phyloP scores from a whole-genome alignment of 148 eudicot genomes.

The Tetragonia tetragonoides region DNA sequence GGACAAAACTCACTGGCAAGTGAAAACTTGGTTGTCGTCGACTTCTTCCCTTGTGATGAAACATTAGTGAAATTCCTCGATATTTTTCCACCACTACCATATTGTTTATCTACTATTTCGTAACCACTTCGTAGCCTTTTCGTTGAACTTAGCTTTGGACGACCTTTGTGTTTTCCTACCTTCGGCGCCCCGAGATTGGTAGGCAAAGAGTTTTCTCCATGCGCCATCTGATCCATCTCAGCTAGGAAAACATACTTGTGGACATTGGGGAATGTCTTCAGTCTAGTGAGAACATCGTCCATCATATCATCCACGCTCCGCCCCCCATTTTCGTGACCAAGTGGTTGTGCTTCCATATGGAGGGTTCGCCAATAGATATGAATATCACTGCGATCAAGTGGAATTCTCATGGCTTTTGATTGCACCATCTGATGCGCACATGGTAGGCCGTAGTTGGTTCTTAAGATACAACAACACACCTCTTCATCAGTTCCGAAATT shows the following conservation, averaged over 20 bases:
- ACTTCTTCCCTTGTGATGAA: no score
- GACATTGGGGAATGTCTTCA: not conserved
- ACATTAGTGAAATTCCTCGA: no score
- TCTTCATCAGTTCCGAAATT: not conserved
- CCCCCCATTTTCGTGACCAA: no score
- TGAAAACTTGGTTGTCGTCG: no score
- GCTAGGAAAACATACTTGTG: no score
- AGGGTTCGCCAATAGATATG: not conserved
- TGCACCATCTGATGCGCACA: constrained; percentile 8
- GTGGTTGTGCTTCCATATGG: not conserved
- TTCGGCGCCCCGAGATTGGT: not conserved
- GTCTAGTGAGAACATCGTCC: not conserved
- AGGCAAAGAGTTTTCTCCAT: no score
- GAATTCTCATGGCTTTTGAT: not conserved
- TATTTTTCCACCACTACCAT: no score
- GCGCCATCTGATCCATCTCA: no score
- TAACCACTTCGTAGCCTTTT: not conserved
- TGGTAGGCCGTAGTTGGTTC: not conserved
- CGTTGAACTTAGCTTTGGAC: not conserved
- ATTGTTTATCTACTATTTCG: no score
- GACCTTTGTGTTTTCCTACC: not conserved
- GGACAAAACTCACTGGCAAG: no score
- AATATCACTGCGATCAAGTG: not conserved
- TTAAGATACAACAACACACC: not conserved
- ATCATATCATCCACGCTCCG: not conserved